Conservation (phyloP, 2,329 filamentous ascomycete genomes). For the Coniochaeta ligniaria region DNA sequence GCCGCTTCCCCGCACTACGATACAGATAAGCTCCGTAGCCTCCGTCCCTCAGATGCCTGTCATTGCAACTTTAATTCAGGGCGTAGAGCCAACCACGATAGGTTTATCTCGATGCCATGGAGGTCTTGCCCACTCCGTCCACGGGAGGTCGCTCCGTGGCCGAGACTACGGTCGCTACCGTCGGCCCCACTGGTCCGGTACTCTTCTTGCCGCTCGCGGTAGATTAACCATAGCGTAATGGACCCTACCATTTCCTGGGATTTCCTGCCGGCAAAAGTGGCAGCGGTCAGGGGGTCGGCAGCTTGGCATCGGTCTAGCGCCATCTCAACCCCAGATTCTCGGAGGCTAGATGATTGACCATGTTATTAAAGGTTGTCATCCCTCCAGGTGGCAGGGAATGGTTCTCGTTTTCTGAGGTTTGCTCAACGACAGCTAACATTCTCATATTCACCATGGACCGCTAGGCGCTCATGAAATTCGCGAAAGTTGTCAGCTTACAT, state of each 20-base stretch:
- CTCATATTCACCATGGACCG: neutral
- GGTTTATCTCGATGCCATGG: neutral
- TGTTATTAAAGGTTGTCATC: neutral
- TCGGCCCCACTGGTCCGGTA: neutral
- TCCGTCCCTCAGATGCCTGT: neutral
- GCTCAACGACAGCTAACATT: neutral
- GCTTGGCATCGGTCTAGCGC: neutral
- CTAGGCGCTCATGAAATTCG: neutral
- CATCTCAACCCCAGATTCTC: neutral
- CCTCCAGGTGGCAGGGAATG: neutral
- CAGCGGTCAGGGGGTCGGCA: neutral
- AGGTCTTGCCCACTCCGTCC: neutral
- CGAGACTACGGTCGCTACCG: neutral
- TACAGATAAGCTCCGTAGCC: constrained; percentile 1
- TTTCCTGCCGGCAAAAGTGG: neutral
- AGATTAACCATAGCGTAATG: neutral
- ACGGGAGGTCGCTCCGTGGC: neutral
- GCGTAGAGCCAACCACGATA: neutral
- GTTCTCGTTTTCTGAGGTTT: neutral
- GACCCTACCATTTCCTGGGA: neutral
- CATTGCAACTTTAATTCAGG: neutral
- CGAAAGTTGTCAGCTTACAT: neutral
- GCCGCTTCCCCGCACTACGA: neutral
- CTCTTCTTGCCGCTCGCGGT: neutral
- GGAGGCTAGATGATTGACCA: neutral